Percentiles rank a stretch among this genome's conserved stretches.
Conservation (phyloP, 257 asterid genomes). For the Solanum bulbocastanum region DNA sequence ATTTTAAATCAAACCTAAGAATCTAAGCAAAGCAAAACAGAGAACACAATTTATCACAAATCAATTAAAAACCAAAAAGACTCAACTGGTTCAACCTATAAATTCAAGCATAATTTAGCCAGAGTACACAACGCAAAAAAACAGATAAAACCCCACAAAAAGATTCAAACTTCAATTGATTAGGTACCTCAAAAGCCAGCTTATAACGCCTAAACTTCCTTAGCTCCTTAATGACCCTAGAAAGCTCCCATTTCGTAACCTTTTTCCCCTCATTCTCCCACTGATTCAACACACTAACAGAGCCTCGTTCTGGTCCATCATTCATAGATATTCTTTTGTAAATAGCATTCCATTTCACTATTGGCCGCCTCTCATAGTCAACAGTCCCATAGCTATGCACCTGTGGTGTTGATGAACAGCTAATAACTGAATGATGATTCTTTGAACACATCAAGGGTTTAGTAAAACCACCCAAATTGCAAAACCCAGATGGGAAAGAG, state of each 20-base stretch:
- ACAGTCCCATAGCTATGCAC: conserved; percentile 48
- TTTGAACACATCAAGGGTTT: conserved; percentile 17
- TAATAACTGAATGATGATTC: conserved; percentile 14
- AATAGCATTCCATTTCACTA: conserved; percentile 49
- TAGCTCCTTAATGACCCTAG: conserved; percentile 67
- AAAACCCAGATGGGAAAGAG: conserved; percentile 42
- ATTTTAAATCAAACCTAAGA: neutral
- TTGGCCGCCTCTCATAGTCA: conserved; percentile 50
- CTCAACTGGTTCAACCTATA: neutral
- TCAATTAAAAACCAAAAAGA: neutral
- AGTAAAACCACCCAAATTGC: conserved; percentile 11
- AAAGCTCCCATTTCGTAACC: conserved; percentile 69
- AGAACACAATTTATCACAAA: neutral
- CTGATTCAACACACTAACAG: conserved; percentile 63
- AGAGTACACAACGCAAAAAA: neutral
- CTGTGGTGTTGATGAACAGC: conserved; percentile 49
- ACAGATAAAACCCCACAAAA: neutral
- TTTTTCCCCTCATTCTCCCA: conserved; percentile 57
- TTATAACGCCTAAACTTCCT: conserved; percentile 67
- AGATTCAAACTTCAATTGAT: neutral
- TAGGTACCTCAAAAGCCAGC: conserved; percentile 68
- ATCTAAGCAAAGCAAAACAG: neutral
- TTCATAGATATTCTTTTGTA: conserved; percentile 48
- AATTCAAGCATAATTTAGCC: neutral
- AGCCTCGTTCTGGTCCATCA: conserved; percentile 35